phyloP scores from a whole-genome alignment of 352 stramenopile genomes.

The Phytophthora rubi region DNA sequence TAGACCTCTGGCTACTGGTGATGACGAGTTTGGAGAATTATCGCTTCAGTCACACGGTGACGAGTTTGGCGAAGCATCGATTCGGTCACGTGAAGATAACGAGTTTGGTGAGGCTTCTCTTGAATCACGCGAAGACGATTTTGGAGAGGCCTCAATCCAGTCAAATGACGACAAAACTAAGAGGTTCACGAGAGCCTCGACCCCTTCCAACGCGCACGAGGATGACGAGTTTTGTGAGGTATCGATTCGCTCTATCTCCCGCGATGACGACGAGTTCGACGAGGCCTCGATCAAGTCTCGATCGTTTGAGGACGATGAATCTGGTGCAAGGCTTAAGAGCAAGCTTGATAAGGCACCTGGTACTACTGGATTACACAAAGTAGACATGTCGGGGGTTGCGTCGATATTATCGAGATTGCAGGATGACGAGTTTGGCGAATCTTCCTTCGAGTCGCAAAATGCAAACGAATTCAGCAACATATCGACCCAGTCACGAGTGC shows the following conservation, averaged over 20 bases:
- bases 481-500: background rate
- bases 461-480: background rate
- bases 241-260: background rate
- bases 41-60: slow-evolving; percentile 14
- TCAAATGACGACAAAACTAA: background rate
- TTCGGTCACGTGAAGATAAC: slow-evolving; percentile 5
- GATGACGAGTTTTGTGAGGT: background rate
- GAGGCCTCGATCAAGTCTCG: background rate
- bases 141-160: background rate
- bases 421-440: background rate
- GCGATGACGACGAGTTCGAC: background rate
- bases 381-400: background rate
- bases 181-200: background rate
- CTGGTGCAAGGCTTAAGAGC: background rate
- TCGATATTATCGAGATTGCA: background rate
- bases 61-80: slow-evolving; percentile 2
- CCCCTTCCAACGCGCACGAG: background rate
- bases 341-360: background rate
- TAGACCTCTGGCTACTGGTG: slow-evolving; percentile 4
- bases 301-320: background rate
- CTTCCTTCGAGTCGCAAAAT: background rate
- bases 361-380: background rate
- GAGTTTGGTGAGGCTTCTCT: slow-evolving; percentile 5
- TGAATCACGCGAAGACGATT: background rate
- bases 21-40: slow-evolving; percentile 23